These are phyloP conservation scores for Salix viminalis DNA, from an alignment of 345 rosid genomes.

Conservation along the genomic window DNA sequence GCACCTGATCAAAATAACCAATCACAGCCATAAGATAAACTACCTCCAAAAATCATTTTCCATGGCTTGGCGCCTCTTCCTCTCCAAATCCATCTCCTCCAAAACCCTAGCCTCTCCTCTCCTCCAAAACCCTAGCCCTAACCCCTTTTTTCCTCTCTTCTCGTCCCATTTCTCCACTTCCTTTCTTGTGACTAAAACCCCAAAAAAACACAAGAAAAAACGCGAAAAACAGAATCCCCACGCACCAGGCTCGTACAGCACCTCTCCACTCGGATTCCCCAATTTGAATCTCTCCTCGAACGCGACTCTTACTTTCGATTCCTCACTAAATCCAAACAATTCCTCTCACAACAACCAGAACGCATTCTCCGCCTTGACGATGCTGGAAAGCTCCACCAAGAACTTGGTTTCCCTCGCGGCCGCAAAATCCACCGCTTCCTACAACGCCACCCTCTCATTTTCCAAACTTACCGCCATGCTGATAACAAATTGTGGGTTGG, in stretches of 20 bases:
- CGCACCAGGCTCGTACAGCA: slow-evolving; percentile 59
- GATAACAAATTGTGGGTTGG: slow-evolving; percentile 80
- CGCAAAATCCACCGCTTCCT: slow-evolving; percentile 60
- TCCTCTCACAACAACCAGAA: slow-evolving; percentile 63
- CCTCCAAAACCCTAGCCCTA: slow-evolving; percentile 16
- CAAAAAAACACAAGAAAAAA: slow-evolving; percentile 45
- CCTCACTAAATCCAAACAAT: slow-evolving; percentile 52
- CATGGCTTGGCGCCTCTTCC: slow-evolving; percentile 31
- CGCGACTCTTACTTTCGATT: slow-evolving; percentile 72
- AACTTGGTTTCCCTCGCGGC: slow-evolving; percentile 90
- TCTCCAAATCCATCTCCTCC: slow-evolving; percentile 11
- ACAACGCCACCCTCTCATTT: slow-evolving; percentile 60
- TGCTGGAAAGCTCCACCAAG: slow-evolving; percentile 76
- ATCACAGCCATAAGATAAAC: background rate
- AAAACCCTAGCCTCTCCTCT: slow-evolving; percentile 23
- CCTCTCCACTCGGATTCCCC: slow-evolving; percentile 40
- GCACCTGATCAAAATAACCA: background rate
- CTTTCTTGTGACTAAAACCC: slow-evolving; percentile 74
- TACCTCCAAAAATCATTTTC: background rate
- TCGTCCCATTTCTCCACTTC: slow-evolving; percentile 62
- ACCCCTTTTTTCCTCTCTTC: background rate
- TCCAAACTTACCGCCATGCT: slow-evolving; percentile 54
- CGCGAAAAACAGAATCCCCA: slow-evolving; percentile 56
- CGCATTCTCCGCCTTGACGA: slow-evolving; percentile 65
- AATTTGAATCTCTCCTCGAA: slow-evolving; percentile 50